Percentiles rank a stretch among this genome's conserved stretches.
phyloP scores from a whole-genome alignment of 345 rosid genomes.

The Populus tremula region DNA sequence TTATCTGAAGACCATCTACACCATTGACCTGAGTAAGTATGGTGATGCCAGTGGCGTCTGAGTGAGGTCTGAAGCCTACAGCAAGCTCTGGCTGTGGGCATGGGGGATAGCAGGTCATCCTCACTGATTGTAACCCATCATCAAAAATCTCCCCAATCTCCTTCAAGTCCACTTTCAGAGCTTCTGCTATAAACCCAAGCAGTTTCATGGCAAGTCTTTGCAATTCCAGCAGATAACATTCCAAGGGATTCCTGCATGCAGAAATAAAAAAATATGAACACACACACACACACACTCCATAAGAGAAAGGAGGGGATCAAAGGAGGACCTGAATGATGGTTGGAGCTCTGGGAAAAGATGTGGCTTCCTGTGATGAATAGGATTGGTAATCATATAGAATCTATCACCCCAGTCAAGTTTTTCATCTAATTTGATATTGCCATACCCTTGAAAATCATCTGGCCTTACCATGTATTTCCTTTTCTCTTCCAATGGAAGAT shows the following conservation, averaged over 20 bases:
- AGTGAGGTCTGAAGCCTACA: conserved; percentile 16
- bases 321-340: conserved; percentile 31
- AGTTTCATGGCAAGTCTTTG: conserved; percentile 33
- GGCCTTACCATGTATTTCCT: conserved; percentile 24
- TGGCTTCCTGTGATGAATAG: conserved; percentile 24
- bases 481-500: conserved; percentile 34
- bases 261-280: too few species aligned
- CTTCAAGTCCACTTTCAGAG: conserved; percentile 17
- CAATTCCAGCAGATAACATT: conserved; percentile 25
- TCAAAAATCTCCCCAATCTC: conserved; percentile 36
- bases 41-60: conserved; percentile 21
- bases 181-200: conserved; percentile 17
- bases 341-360: conserved; percentile 45
- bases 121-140: conserved; percentile 34
- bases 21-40: conserved; percentile 27
- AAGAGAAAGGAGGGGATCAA: not conserved
- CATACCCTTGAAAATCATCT: conserved; percentile 33
- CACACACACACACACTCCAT: not conserved
- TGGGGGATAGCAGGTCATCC: conserved; percentile 33
- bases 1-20: conserved; percentile 21
- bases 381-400: conserved; percentile 22
- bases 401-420: conserved; percentile 29
- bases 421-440: not conserved
- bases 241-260: conserved; percentile 26
- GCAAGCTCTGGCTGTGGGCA: conserved; percentile 23